Percentiles rank a stretch among this genome's conserved stretches.
These are phyloP conservation scores for Lasiosphaeria miniovina DNA, from an alignment of 495 filamentous ascomycete genomes.

Conservation along the genomic window DNA sequence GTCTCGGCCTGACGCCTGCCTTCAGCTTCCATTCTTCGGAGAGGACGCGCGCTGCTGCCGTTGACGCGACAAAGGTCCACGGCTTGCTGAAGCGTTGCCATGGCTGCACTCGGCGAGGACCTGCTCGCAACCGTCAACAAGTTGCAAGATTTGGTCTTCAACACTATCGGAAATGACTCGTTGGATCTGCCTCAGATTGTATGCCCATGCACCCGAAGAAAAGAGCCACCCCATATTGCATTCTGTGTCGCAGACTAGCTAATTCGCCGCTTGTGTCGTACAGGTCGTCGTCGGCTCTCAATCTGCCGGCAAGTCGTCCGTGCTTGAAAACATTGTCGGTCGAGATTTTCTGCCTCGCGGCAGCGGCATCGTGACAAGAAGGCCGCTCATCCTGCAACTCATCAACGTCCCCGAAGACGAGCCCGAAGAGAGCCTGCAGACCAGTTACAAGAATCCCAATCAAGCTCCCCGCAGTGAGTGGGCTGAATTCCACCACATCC, in stretches of 20 bases:
- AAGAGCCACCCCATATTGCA: background rate
- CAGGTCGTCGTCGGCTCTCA: constrained; percentile 98
- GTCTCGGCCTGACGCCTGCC: too few species aligned
- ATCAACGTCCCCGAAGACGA: constrained; percentile 94
- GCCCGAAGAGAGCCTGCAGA: constrained; percentile 56
- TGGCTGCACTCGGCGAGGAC: constrained; percentile 80
- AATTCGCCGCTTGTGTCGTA: constrained; percentile 11
- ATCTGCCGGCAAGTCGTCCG: constrained; percentile 98
- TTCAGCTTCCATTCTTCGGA: too few species aligned
- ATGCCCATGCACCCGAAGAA: constrained; percentile 39
- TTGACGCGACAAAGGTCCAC: constrained; percentile 4
- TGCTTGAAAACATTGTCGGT: constrained; percentile 98
- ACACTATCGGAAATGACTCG: constrained; percentile 98
- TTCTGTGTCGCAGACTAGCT: background rate
- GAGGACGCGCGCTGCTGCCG: background rate
- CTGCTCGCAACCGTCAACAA: constrained; percentile 91
- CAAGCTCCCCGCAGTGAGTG: constrained; percentile 64
- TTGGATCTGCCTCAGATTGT: constrained; percentile 98
- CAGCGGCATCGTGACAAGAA: constrained; percentile 91
- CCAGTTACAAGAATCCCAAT: constrained; percentile 46
- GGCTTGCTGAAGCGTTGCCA: constrained; percentile 25
- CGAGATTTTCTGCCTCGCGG: constrained; percentile 95
- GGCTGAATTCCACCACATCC: constrained; percentile 96
- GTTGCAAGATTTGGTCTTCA: constrained; percentile 97
- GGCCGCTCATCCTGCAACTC: constrained; percentile 93